Conservation (phyloP, 805 yeast species). For the Brettanomyces custersianus region DNA sequence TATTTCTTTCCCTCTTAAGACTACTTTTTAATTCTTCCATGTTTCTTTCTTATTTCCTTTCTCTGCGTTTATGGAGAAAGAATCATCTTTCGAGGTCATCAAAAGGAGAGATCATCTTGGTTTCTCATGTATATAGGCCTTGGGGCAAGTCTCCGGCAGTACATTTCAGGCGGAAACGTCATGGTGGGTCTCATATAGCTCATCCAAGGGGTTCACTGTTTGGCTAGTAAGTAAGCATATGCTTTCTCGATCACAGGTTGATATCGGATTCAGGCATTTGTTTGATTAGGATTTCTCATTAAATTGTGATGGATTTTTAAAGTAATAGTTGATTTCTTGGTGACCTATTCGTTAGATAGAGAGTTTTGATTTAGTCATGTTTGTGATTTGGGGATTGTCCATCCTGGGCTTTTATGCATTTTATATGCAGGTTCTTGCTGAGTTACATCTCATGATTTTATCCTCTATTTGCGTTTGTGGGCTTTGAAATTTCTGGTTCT, state of each 20-base stretch:
- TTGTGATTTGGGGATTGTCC: conserved; percentile 3
- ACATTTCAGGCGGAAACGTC: conserved; percentile 21
- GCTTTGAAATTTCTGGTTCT: too few relatives aligned
- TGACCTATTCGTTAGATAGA: too few relatives aligned
- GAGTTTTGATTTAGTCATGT: neutral
- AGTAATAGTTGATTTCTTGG: too few relatives aligned
- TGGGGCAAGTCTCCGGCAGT: conserved; percentile 23
- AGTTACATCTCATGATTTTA: too few relatives aligned
- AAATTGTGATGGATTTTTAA: too few relatives aligned
- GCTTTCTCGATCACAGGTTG: neutral
- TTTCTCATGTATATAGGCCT: conserved; percentile 8
- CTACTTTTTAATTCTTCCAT: neutral
- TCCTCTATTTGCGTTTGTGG: too few relatives aligned
- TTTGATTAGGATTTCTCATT: neutral
- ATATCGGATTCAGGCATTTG: neutral
- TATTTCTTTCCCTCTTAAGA: conserved; percentile 3
- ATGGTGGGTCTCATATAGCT: conserved; percentile 10
- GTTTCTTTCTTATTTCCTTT: neutral
- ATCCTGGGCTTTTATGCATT: conserved; percentile 7
- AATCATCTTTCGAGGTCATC: conserved; percentile 19
- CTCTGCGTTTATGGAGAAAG: conserved; percentile 10
- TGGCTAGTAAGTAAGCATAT: neutral
- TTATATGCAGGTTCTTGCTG: too few relatives aligned
- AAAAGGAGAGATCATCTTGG: conserved; percentile 11
- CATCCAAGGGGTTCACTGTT: conserved; percentile 5